Evolutionary conservation across 768 basidiomycete species (phyloP).

Genomic region (Asterophora lycoperdoides): DNA sequence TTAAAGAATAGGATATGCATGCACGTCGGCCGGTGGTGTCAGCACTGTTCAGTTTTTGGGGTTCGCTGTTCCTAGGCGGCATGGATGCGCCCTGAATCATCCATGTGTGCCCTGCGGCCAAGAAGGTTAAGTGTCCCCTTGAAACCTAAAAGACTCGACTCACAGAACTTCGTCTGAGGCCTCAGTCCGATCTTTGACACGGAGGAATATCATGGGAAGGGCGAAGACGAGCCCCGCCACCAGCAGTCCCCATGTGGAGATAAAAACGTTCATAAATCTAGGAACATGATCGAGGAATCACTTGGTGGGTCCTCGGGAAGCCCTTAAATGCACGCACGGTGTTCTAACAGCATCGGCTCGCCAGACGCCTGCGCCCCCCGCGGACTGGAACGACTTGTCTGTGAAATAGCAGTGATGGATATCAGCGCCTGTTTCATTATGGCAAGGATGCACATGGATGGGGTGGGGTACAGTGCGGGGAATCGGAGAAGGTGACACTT

Average conservation of each 20-base stretch:
- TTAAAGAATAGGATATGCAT: neutral
- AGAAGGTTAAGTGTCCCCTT: neutral
- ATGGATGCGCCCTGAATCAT: constrained; percentile 34
- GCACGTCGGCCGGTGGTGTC: neutral
- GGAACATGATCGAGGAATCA: neutral
- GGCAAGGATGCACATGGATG: neutral
- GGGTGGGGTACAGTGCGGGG: neutral
- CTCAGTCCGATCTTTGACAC: constrained; percentile 59
- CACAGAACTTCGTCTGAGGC: constrained; percentile 50
- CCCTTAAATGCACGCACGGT: constrained; percentile 26
- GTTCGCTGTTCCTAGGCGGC: neutral
- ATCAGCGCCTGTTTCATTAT: neutral
- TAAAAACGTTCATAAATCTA: constrained; percentile 66
- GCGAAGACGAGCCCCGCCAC: constrained; percentile 60
- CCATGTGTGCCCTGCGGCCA: constrained; percentile 36
- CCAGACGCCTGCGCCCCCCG: constrained; percentile 72
- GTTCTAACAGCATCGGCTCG: constrained; percentile 56
- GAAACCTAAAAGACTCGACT: constrained; percentile 16
- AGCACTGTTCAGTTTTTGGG: constrained; percentile 2
- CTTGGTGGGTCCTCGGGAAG: neutral
- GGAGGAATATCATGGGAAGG: constrained; percentile 70
- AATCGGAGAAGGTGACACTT: constrained; percentile 24
- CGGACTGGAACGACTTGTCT: constrained; percentile 76
- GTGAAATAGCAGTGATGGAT: neutral
- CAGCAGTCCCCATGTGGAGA: constrained; percentile 72